Evolutionary conservation across 495 filamentous ascomycete genomes (phyloP).

Genomic region (Parathielavia appendiculata): DNA sequence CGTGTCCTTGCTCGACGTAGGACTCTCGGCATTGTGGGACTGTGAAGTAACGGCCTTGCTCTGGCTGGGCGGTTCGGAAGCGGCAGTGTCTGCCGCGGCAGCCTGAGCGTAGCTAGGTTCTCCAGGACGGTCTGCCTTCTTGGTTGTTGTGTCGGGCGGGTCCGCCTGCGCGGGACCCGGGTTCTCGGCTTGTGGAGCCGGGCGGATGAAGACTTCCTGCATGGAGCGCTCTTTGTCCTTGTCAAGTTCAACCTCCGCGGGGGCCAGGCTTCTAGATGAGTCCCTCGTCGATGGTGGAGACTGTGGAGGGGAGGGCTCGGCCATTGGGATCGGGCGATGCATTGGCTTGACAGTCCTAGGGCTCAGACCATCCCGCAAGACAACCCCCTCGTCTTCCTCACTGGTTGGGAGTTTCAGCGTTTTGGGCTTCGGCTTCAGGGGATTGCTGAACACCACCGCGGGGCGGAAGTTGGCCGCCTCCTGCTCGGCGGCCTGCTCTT

Average conservation of each 20-base stretch:
- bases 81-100: not conserved
- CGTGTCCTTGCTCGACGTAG: not conserved
- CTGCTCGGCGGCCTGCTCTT: slow-evolving; percentile 14
- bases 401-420: slow-evolving; percentile 11
- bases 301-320: slow-evolving; percentile 12
- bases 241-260: not conserved
- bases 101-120: not conserved
- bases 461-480: slow-evolving; percentile 15
- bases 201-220: not conserved
- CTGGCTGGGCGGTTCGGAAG: not conserved
- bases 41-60: too few species aligned
- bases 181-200: not conserved
- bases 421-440: slow-evolving; percentile 16
- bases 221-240: not conserved
- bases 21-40: too few species aligned
- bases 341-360: slow-evolving; percentile 10
- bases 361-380: slow-evolving; percentile 18
- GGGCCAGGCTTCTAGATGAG: not conserved
- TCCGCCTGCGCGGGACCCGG: not conserved
- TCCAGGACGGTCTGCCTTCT: not conserved
- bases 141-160: not conserved
- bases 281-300: not conserved
- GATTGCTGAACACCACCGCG: slow-evolving; percentile 21
- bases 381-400: slow-evolving; percentile 34
- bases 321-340: not conserved